Evolutionary conservation across 768 basidiomycete genomes (phyloP), one percentile per base, ranked within the genome.

Genomic region (Obba rivulosa): DNA sequence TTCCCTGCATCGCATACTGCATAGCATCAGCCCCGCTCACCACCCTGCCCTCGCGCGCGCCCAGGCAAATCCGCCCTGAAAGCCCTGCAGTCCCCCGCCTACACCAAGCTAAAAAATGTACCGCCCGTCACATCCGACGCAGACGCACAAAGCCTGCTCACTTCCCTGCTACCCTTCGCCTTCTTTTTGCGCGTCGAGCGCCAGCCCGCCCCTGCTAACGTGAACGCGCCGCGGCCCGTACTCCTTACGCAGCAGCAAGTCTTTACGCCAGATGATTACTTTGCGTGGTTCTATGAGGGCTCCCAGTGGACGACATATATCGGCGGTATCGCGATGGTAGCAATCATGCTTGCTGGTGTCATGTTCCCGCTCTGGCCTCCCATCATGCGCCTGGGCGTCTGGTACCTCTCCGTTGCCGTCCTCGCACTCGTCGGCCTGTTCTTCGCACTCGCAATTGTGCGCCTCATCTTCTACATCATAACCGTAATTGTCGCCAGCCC

Each of bases 361-460:
- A 96, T 99, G 93, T 99, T 96, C 81, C 96, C 96, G 3, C 77
- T 99, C 14, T 99, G 96, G 96, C 96, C 96, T 2, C 81, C 87
- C 42, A 83, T 81, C 58, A 81, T 99, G 79, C 80, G 95, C 13
- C 72, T 94, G 24, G 94, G 95, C 31, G 95, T 94, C 48, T 97
- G 89, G 87, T 99, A 99, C 67, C 73, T 99, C 55, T 88, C 85
- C 57, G 84, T 97, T 49, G 87, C 70, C 40, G 84, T 93, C 69
- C 76, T 99, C 36, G 89, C 87, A 24, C 74, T 98, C 54, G 79
- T 98, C 49, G 94, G 81, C 28, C 70, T 91, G 49, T 94, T 99
- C 73, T 92, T 98, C 62, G 92, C 66, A 10, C 78, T 97, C 51
- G 91, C 93, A 14, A 81, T 98, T 56, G 75, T 98, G 45, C 81